Evolutionary conservation across 139 green algal species (phyloP).

Genomic region (Closterium sp.): DNA sequence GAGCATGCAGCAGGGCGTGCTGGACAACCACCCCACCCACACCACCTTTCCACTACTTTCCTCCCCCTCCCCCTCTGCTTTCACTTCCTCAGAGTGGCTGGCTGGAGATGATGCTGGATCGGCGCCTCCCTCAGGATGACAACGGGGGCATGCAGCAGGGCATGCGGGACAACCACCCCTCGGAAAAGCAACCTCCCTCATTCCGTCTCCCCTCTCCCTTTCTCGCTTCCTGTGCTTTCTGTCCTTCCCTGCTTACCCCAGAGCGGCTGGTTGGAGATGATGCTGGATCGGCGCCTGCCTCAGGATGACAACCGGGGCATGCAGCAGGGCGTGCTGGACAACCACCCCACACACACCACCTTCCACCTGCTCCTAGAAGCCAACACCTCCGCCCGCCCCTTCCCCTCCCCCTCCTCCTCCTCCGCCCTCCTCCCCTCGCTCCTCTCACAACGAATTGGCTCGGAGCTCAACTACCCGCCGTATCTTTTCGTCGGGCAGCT

Average conservation of each 20-base stretch:
- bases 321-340: constrained; percentile 44
- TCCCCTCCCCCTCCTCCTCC: background rate
- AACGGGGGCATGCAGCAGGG: background rate
- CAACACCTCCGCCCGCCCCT: background rate
- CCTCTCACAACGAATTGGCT: constrained; percentile 35
- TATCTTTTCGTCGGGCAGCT: constrained; percentile 30
- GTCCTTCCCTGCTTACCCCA: background rate
- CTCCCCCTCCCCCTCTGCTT: constrained; percentile 10
- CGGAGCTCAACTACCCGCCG: constrained; percentile 36
- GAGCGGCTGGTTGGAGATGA: constrained; percentile 49
- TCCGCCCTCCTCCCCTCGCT: constrained; percentile 39
- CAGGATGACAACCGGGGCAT: constrained; percentile 45
- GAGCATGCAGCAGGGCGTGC: constrained; percentile 39
- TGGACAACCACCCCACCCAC: constrained; percentile 40
- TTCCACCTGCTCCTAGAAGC: constrained; percentile 44
- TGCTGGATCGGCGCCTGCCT: constrained; percentile 37
- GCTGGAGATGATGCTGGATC: background rate
- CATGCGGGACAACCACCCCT: background rate
- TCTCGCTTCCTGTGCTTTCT: background rate
- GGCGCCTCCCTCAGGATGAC: background rate
- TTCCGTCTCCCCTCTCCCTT: background rate
- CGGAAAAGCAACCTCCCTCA: background rate
- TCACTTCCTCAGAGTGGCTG: no score
- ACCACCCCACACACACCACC: constrained; percentile 35
- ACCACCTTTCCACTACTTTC: constrained; percentile 34